Evolutionary conservation across 1,284 basidiomycete species (phyloP).

Genomic region (Amylostereum chailletii): DNA sequence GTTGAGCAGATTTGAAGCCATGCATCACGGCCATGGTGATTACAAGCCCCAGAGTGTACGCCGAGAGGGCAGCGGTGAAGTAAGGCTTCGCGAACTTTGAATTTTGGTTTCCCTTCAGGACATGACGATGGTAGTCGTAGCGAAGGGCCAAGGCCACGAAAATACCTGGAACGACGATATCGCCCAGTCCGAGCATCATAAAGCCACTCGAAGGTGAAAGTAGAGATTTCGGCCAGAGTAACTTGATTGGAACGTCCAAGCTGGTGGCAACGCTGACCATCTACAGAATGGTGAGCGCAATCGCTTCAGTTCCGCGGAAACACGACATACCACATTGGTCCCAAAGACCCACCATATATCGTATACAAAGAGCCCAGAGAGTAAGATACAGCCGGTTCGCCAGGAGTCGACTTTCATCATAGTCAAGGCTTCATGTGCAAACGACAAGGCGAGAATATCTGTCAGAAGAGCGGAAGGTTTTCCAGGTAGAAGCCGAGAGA

Average conservation of each 20-base stretch:
- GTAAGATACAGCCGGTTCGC: conserved; percentile 77
- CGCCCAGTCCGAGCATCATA: conserved; percentile 90
- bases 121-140: conserved; percentile 63
- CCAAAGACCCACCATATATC: conserved; percentile 89
- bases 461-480: conserved; percentile 67
- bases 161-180: conserved; percentile 85
- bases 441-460: conserved; percentile 78
- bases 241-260: conserved; percentile 91
- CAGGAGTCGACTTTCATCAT: conserved; percentile 88
- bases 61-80: conserved; percentile 64
- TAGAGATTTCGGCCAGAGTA: conserved; percentile 76
- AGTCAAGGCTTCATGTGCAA: conserved; percentile 77
- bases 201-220: conserved; percentile 56
- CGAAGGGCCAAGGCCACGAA: conserved; percentile 86
- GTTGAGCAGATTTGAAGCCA: conserved; percentile 72
- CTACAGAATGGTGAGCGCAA: conserved; percentile 25
- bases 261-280: conserved; percentile 92
- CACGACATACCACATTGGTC: conserved; percentile 59
- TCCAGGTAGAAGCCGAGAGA: conserved; percentile 49
- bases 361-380: conserved; percentile 79
- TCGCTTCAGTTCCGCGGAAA: background rate
- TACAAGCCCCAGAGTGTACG: conserved; percentile 74
- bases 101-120: conserved; percentile 13
- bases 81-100: conserved; percentile 65
- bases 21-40: conserved; percentile 90